Evolutionary conservation across 306 rosid genomes (phyloP).

Genomic region (Dryas drummondii): DNA sequence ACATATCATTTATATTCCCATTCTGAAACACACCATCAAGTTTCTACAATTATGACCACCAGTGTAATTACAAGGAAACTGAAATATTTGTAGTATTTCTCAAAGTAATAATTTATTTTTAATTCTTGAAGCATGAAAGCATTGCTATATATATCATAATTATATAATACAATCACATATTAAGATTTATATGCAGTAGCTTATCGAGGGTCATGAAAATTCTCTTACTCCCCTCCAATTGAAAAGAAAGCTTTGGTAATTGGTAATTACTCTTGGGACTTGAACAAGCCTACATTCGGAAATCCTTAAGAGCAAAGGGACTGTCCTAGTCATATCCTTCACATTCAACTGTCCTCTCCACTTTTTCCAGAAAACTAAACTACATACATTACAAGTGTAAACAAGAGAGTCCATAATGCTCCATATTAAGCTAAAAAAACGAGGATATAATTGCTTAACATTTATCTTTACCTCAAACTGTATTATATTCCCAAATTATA

Average conservation of each 20-base stretch:
- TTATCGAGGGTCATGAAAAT: neutral
- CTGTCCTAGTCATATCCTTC: neutral
- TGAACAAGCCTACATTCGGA: neutral
- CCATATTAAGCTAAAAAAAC: neutral
- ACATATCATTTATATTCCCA: neutral
- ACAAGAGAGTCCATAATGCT: neutral
- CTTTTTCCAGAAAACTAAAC: neutral
- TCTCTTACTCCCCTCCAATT: neutral
- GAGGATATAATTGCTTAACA: neutral
- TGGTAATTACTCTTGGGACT: neutral
- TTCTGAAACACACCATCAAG: constrained; percentile 8
- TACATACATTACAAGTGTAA: neutral
- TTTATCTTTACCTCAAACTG: neutral
- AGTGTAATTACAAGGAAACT: neutral
- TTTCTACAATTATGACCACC: neutral
- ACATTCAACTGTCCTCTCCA: neutral
- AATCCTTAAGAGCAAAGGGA: neutral
- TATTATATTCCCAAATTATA: neutral
- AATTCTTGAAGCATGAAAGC: neutral
- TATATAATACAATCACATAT: neutral
- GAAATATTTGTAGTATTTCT: neutral
- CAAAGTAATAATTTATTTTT: neutral
- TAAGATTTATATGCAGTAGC: neutral
- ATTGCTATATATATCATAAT: neutral
- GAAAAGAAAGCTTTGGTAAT: neutral